Evolutionary conservation across 768 basidiomycete species (phyloP).

Genomic region (Lactifluus echinatus): DNA sequence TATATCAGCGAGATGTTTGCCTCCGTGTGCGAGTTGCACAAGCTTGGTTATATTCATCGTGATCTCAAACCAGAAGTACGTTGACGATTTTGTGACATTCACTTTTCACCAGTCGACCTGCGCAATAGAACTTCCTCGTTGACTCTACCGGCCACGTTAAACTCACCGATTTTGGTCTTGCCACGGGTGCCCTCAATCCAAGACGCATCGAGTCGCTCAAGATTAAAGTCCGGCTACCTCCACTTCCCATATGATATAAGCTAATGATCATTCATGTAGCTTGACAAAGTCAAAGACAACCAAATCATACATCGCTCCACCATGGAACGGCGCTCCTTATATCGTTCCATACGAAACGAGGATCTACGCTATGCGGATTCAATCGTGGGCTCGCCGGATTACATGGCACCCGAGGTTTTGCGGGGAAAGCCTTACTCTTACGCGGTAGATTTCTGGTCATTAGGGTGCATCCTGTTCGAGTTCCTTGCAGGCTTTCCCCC

Average conservation of each 20-base stretch:
- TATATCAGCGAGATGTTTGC: constrained; percentile 99
- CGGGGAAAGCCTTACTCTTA: constrained; percentile 92
- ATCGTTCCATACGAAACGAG: constrained; percentile 82
- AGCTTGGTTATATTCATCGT: constrained; percentile 96
- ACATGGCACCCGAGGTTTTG: constrained; percentile 95
- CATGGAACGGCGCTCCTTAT: constrained; percentile 88
- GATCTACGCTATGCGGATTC: constrained; percentile 95
- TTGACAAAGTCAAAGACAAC: constrained; percentile 94
- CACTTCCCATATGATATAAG: background rate
- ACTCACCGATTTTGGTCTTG: constrained; percentile 94
- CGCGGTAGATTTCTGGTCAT: constrained; percentile 96
- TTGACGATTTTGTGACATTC: background rate
- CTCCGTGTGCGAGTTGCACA: constrained; percentile 88
- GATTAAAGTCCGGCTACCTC: constrained; percentile 54
- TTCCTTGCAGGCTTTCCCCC: constrained; percentile 96
- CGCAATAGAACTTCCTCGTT: constrained; percentile 83
- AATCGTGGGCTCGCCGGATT: constrained; percentile 96
- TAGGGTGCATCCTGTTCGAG: constrained; percentile 97
- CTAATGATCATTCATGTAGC: constrained; percentile 35
- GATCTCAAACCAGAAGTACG: constrained; percentile 94
- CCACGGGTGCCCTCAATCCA: constrained; percentile 93
- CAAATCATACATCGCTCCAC: constrained; percentile 86
- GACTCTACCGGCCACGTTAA: constrained; percentile 96
- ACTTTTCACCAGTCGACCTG: background rate
- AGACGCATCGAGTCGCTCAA: constrained; percentile 90